A percentile compares a stretch with the other conserved stretches of the same genome.
phyloP scores from a whole-genome alignment of 495 filamentous ascomycete species.

The Cladorrhinum samala region DNA sequence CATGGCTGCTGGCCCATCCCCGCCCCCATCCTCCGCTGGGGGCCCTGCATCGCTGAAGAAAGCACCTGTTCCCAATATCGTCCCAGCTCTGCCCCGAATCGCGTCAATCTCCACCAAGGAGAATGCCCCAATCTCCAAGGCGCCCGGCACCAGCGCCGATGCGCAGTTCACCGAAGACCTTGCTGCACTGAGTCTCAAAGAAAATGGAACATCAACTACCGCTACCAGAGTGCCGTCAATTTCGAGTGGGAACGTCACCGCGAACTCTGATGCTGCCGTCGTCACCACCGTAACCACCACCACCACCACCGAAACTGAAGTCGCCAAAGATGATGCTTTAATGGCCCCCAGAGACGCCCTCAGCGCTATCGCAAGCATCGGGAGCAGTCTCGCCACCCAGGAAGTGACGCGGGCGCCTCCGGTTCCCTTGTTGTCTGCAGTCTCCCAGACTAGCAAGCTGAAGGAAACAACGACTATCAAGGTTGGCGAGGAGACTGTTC shows the following conservation, averaged over 20 bases:
- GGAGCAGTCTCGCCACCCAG: neutral
- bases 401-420: constrained; percentile 15
- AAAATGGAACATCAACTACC: neutral
- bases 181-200: neutral
- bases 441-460: constrained; percentile 26
- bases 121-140: constrained; percentile 1
- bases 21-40: constrained; percentile 8
- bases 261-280: neutral
- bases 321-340: neutral
- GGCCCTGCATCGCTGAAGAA: neutral
- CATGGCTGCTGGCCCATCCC: constrained; percentile 14
- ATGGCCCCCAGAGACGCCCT: neutral
- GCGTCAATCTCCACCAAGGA: constrained; percentile 11
- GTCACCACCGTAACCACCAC: neutral
- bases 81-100: constrained; percentile 16
- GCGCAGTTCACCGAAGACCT: constrained; percentile 5
- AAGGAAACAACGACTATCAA: constrained; percentile 15
- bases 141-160: neutral
- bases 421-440: constrained; percentile 12
- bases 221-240: neutral
- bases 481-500: constrained; percentile 6
- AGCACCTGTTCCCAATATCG: constrained; percentile 11
- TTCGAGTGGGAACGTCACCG: neutral
- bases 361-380: neutral
- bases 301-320: neutral